These are phyloP conservation scores for Trametes hirsuta DNA, from an alignment of 1,284 basidiomycete species.

Conservation along the genomic window DNA sequence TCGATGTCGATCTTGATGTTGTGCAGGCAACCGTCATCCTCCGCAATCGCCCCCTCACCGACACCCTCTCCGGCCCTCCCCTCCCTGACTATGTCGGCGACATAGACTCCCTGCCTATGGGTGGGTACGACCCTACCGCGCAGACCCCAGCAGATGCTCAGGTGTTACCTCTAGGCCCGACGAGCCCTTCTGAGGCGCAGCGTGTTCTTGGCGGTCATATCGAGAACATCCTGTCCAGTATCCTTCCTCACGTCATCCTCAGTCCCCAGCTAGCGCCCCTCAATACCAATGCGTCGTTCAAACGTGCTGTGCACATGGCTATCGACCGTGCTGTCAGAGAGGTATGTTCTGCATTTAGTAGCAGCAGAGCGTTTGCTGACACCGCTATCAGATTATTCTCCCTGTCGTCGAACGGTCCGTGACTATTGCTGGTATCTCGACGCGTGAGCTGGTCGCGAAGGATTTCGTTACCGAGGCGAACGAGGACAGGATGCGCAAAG, in stretches of 20 bases:
- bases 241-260: slow-evolving; percentile 80
- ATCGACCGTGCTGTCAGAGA: slow-evolving; percentile 96
- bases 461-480: slow-evolving; percentile 96
- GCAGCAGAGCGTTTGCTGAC: neutral
- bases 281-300: slow-evolving; percentile 83
- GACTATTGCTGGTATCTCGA: slow-evolving; percentile 98
- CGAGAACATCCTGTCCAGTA: slow-evolving; percentile 76
- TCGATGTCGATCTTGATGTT: slow-evolving; percentile 87
- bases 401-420: slow-evolving; percentile 99
- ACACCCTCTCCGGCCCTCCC: slow-evolving; percentile 54
- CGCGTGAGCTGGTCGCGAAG: slow-evolving; percentile 93
- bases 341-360: slow-evolving; percentile 40
- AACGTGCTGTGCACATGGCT: slow-evolving; percentile 89
- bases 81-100: slow-evolving; percentile 75
- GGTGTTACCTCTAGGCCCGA: slow-evolving; percentile 58
- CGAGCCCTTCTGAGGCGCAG: slow-evolving; percentile 60
- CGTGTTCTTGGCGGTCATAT: slow-evolving; percentile 71
- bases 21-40: slow-evolving; percentile 87
- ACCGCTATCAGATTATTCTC: slow-evolving; percentile 75
- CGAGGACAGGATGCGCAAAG: slow-evolving; percentile 89
- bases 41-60: slow-evolving; percentile 65
- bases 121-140: slow-evolving; percentile 58
- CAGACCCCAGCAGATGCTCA: slow-evolving; percentile 57
- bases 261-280: slow-evolving; percentile 74
- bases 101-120: slow-evolving; percentile 72